phyloP scores from a whole-genome alignment of 2,329 filamentous ascomycete genomes.

The Microcyclospora tardicrescens region DNA sequence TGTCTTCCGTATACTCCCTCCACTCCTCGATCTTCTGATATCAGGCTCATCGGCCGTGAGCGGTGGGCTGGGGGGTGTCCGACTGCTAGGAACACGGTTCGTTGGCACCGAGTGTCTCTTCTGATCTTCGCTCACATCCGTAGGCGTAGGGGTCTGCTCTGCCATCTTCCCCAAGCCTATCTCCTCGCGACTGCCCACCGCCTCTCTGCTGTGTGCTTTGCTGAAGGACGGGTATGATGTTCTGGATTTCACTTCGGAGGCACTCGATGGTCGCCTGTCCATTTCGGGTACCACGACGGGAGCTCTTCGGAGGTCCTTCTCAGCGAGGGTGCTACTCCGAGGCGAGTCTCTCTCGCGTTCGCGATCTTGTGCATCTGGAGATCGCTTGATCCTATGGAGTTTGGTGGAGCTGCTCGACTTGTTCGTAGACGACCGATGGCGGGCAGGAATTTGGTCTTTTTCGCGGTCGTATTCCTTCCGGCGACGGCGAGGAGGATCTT shows the following conservation, averaged over 20 bases:
- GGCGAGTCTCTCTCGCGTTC: constrained; percentile 14
- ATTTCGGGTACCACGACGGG: constrained; percentile 33
- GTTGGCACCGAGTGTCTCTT: constrained; percentile 18
- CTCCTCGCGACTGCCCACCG: constrained; percentile 47
- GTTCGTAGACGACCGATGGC: constrained; percentile 14
- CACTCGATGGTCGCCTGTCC: constrained; percentile 27
- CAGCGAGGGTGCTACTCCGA: constrained; percentile 3
- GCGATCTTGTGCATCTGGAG: constrained; percentile 15
- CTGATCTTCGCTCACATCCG: constrained; percentile 25
- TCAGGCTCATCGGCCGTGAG: constrained; percentile 33
- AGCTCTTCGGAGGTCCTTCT: constrained; percentile 19
- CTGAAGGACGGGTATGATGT: constrained; percentile 72
- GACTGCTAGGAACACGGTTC: constrained; percentile 9
- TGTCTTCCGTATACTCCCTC: constrained; percentile 30
- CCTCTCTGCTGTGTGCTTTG: constrained; percentile 85
- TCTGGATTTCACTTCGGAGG: constrained; percentile 25
- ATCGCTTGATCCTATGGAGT: constrained; percentile 10
- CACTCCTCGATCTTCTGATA: constrained; percentile 31
- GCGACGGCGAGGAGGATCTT: constrained; percentile 16
- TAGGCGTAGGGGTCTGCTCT: constrained; percentile 27
- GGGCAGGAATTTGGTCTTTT: constrained; percentile 19
- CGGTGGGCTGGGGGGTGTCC: constrained; percentile 36
- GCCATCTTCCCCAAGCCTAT: constrained; percentile 16
- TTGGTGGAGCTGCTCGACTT: constrained; percentile 17
- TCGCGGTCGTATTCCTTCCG: constrained; percentile 21